Evolutionary conservation across 2,329 filamentous ascomycete species (phyloP).

Genomic region (Fusarium sp.): DNA sequence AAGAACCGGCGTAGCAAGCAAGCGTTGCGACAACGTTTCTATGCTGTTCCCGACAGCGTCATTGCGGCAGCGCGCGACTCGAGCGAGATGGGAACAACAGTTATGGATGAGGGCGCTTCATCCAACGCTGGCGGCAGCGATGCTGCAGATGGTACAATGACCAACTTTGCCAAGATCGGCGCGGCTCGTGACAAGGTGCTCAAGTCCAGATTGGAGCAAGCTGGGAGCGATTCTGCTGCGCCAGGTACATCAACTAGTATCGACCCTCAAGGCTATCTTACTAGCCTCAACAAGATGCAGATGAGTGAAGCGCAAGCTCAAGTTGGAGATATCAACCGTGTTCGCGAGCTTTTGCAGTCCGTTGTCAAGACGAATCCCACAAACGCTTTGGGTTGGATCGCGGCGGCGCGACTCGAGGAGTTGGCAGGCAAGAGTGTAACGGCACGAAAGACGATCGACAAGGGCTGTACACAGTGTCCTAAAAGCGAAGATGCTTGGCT

Average conservation of each 20-base stretch:
- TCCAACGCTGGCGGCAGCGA: conserved; percentile 45
- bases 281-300: conserved; percentile 85
- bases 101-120: conserved; percentile 80
- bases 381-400: conserved; percentile 95
- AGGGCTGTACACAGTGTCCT: conserved; percentile 89
- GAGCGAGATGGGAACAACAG: conserved; percentile 84
- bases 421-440: conserved; percentile 91
- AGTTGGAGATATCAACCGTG: conserved; percentile 94
- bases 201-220: conserved; percentile 91
- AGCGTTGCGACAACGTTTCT: conserved; percentile 85
- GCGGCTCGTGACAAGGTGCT: conserved; percentile 95
- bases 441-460: conserved; percentile 86
- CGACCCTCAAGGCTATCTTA: conserved; percentile 95
- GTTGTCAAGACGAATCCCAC: conserved; percentile 97
- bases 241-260: conserved; percentile 88
- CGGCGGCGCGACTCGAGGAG: conserved; percentile 90
- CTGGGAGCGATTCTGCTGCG: conserved; percentile 72
- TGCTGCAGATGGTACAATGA: conserved; percentile 86
- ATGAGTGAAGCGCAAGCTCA: conserved; percentile 82
- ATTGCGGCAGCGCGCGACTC: conserved; percentile 85
- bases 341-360: conserved; percentile 90
- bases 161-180: conserved; percentile 97
- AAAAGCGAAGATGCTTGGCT: conserved; percentile 97
- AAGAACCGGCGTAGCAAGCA: conserved; percentile 89
- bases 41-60: conserved; percentile 96